phyloP scores from a whole-genome alignment of 2,329 filamentous ascomycete genomes.

The Talaromyces funiculosus region DNA sequence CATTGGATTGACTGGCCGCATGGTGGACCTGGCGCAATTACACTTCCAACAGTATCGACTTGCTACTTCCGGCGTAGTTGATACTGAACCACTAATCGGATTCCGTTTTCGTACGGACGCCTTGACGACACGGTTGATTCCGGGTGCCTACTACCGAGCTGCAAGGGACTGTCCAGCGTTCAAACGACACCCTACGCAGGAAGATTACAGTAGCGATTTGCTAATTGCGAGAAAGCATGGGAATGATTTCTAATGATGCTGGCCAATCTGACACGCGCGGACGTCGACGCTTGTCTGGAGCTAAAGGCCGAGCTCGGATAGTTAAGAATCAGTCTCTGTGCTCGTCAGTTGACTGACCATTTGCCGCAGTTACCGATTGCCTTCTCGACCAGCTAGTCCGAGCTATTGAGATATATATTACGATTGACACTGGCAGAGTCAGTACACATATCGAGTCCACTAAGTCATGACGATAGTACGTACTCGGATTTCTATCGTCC shows the following conservation, averaged over 20 bases:
- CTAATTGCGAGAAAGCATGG: background rate
- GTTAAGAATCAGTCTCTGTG: background rate
- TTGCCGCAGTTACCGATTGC: slow-evolving; percentile 4
- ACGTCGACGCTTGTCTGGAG: background rate
- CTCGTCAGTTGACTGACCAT: background rate
- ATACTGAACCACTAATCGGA: background rate
- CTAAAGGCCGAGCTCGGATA: background rate
- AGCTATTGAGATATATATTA: background rate
- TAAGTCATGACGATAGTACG: background rate
- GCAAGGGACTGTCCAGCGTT: background rate
- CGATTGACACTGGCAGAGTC: background rate
- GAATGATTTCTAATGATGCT: background rate
- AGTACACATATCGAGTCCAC: background rate
- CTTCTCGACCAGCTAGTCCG: background rate
- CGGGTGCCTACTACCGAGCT: background rate
- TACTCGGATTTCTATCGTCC: background rate
- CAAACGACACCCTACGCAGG: no score
- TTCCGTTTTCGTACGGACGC: background rate
- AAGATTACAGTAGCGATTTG: background rate
- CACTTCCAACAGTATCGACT: background rate
- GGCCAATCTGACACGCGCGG: background rate
- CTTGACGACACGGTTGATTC: background rate
- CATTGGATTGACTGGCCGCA: slow-evolving; percentile 7
- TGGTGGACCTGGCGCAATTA: slow-evolving; percentile 6
- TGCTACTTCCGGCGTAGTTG: background rate